A percentile compares a stretch with the other conserved stretches of the same genome.
Evolutionary conservation across 305 asterid genomes (phyloP).

Genomic region (Fraxinus floribunda): DNA sequence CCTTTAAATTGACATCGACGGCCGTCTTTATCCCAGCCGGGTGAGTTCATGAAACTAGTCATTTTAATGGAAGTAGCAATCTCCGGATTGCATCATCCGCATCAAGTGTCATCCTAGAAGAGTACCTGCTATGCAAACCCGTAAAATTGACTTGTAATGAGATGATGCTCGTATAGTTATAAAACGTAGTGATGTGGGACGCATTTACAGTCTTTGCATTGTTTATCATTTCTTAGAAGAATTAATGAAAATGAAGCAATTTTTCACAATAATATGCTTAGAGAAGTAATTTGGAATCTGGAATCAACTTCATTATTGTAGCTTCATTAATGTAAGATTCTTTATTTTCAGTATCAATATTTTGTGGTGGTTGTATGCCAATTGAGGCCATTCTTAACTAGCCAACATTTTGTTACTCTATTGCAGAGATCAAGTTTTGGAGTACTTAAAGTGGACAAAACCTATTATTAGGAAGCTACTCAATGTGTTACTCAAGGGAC

Average conservation of each 20-base stretch:
- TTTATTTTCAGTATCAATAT: neutral
- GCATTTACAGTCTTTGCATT: neutral
- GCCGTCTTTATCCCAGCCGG: neutral
- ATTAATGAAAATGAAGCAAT: neutral
- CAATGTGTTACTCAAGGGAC: slow-evolving; percentile 36
- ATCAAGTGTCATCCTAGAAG: neutral
- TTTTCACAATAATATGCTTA: neutral
- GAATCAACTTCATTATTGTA: neutral
- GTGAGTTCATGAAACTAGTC: neutral
- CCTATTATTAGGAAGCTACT: slow-evolving; percentile 44
- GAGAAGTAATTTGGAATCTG: neutral
- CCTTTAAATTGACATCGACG: neutral
- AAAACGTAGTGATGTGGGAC: neutral
- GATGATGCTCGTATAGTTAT: neutral
- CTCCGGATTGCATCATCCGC: neutral
- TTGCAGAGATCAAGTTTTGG: slow-evolving; percentile 41
- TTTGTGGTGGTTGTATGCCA: neutral
- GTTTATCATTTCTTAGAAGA: neutral
- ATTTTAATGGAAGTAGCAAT: neutral
- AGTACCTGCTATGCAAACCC: neutral
- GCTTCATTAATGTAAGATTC: neutral
- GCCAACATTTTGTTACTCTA: neutral
- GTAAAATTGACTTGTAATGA: neutral
- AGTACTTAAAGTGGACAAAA: slow-evolving; percentile 41
- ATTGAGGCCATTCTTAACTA: neutral